These are phyloP conservation scores for Aspergillus pseudoglaucus DNA, from an alignment of 2,329 filamentous ascomycete genomes.

Conservation along the genomic window DNA sequence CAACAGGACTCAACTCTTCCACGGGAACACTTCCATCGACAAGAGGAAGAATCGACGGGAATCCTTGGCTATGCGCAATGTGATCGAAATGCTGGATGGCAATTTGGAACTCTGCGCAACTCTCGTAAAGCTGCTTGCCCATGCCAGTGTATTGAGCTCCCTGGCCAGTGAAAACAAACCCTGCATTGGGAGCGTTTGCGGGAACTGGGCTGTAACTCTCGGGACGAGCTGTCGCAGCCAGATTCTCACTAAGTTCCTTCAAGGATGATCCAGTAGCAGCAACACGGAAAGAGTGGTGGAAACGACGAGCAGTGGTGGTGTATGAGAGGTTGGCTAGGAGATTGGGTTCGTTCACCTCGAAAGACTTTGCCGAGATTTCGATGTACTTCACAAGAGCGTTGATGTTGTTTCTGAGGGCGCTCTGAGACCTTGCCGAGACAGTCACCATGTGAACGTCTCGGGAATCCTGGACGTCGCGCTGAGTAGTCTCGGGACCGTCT, in stretches of 20 bases:
- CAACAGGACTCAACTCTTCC: constrained; percentile 23
- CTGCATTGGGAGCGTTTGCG: constrained; percentile 21
- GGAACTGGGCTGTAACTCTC: constrained; percentile 23
- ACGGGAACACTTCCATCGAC: constrained; percentile 26
- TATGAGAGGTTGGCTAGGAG: constrained; percentile 55
- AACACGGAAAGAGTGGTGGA: constrained; percentile 34
- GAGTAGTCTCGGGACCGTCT: constrained; percentile 45
- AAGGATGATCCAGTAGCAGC: constrained; percentile 24
- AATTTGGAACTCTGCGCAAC: constrained; percentile 22
- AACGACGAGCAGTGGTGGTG: constrained; percentile 55
- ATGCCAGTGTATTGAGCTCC: constrained; percentile 33
- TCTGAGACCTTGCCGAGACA: constrained; percentile 48
- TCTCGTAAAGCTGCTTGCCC: constrained; percentile 30
- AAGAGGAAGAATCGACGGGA: constrained; percentile 32
- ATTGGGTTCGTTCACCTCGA: constrained; percentile 18
- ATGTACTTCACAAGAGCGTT: constrained; percentile 49
- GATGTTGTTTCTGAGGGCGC: constrained; percentile 46
- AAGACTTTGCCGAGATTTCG: constrained; percentile 37
- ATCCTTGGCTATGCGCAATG: constrained; percentile 27
- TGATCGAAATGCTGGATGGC: constrained; percentile 26
- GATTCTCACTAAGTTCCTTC: constrained; percentile 21
- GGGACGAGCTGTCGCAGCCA: constrained; percentile 15
- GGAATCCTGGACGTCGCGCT: constrained; percentile 37
- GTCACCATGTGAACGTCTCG: constrained; percentile 52
- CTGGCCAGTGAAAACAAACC: constrained; percentile 36